Evolutionary conservation across 306 rosid species (phyloP).

Genomic region (Cucurbita ficifolia): DNA sequence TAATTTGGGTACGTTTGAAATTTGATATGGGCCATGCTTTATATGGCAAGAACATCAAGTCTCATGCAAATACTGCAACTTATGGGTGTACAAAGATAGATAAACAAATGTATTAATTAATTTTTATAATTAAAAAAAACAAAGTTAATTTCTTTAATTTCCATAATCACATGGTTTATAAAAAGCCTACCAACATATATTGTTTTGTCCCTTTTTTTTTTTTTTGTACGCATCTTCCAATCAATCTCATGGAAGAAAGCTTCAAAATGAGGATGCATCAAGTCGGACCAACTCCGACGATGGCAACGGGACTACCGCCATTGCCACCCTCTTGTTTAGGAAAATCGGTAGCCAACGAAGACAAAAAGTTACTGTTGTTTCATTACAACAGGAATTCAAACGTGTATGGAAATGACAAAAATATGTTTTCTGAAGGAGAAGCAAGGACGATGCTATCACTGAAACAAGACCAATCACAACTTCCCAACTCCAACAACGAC

Average conservation of each 20-base stretch:
- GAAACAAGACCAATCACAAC: not conserved
- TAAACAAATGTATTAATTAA: not conserved
- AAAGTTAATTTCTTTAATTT: not conserved
- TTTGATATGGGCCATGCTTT: not conserved
- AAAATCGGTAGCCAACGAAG: not conserved
- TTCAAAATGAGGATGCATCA: not conserved
- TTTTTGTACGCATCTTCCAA: not conserved
- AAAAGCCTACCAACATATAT: not conserved
- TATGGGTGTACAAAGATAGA: not conserved
- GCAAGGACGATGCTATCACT: not conserved
- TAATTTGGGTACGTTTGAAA: not conserved
- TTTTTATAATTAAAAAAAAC: not conserved
- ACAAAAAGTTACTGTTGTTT: not conserved
- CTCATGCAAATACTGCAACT: constrained; percentile 1
- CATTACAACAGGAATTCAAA: not conserved
- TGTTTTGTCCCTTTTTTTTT: not conserved
- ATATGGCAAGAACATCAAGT: not conserved
- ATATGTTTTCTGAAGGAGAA: not conserved
- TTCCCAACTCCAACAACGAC: not conserved
- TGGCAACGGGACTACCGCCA: not conserved
- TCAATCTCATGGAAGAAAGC: not conserved
- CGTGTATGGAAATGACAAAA: not conserved
- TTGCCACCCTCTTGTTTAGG: not conserved
- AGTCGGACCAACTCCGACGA: not conserved
- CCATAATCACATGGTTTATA: not conserved